These are phyloP conservation scores for Boechera divaricarpa DNA, from an alignment of 345 rosid genomes.

Conservation along the genomic window DNA sequence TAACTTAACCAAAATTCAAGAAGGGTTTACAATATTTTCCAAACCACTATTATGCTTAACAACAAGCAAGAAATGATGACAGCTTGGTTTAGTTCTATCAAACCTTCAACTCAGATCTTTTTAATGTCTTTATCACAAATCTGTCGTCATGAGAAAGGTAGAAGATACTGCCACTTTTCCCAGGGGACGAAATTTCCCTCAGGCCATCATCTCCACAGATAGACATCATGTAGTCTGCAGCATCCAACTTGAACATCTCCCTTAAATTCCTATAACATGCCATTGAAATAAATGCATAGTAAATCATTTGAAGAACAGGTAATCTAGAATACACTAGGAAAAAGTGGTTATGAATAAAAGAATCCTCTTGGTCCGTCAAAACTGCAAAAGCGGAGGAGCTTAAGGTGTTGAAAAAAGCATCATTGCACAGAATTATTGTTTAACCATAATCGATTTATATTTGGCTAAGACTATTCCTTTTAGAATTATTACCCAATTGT, in stretches of 20 bases:
- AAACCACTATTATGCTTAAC: background rate
- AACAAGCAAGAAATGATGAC: constrained; percentile 8
- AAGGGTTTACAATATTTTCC: background rate
- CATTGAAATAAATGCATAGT: constrained; percentile 18
- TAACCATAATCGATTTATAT: no score
- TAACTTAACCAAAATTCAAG: constrained; percentile 1
- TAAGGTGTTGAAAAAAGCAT: no score
- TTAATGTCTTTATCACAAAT: constrained; percentile 94
- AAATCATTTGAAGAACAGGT: constrained; percentile 12
- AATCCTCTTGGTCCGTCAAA: background rate
- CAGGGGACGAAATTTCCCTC: constrained; percentile 81
- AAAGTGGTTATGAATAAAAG: background rate
- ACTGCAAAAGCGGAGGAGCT: no score
- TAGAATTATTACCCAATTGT: no score
- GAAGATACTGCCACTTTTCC: constrained; percentile 98
- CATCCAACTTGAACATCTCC: constrained; percentile 97
- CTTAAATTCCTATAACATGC: constrained; percentile 76
- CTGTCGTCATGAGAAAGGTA: constrained; percentile 89
- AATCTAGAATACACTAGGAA: constrained; percentile 20
- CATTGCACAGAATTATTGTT: no score
- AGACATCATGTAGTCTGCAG: constrained; percentile 99
- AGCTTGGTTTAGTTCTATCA: constrained; percentile 36
- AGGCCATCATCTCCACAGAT: constrained; percentile 96
- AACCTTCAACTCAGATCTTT: constrained; percentile 85
- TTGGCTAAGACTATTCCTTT: no score